These are phyloP conservation scores for Pythium apleroticum DNA, from an alignment of 352 stramenopile species.

Conservation along the genomic window DNA sequence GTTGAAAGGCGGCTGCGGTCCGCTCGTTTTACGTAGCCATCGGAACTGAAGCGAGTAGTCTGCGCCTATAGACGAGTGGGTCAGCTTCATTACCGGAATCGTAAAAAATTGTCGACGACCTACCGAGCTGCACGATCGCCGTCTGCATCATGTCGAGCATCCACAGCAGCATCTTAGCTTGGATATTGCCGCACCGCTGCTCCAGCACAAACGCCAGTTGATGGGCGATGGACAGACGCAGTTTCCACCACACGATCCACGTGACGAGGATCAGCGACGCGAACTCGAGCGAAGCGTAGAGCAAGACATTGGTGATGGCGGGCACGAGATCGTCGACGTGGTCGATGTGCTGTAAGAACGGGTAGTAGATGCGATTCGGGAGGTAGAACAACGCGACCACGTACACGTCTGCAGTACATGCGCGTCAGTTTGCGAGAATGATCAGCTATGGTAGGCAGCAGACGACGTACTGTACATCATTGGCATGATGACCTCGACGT, in stretches of 20 bases:
- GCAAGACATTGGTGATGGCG: conserved; percentile 13
- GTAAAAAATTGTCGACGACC: background rate
- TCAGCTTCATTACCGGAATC: background rate
- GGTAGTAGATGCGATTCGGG: conserved; percentile 32
- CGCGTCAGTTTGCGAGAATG: background rate
- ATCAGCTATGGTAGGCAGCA: background rate
- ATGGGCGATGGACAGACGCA: conserved; percentile 18
- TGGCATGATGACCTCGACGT: background rate
- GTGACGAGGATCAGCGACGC: conserved; percentile 6
- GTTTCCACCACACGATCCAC: conserved; percentile 16
- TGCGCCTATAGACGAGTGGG: background rate
- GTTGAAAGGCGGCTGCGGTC: too few species aligned
- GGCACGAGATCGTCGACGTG: conserved; percentile 4
- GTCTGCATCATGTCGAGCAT: conserved; percentile 24
- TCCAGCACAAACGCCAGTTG: conserved; percentile 25
- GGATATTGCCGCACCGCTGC: conserved; percentile 10
- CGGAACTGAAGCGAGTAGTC: background rate
- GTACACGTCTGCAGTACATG: background rate
- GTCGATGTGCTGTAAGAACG: conserved; percentile 22
- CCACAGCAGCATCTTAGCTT: conserved; percentile 24
- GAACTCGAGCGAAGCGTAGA: conserved; percentile 17
- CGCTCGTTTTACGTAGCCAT: background rate
- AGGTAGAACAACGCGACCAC: conserved; percentile 27
- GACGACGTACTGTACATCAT: background rate
- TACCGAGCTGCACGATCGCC: conserved; percentile 11